Conservation (phyloP, 1,284 basidiomycete species). For the Puccinia polysora region DNA sequence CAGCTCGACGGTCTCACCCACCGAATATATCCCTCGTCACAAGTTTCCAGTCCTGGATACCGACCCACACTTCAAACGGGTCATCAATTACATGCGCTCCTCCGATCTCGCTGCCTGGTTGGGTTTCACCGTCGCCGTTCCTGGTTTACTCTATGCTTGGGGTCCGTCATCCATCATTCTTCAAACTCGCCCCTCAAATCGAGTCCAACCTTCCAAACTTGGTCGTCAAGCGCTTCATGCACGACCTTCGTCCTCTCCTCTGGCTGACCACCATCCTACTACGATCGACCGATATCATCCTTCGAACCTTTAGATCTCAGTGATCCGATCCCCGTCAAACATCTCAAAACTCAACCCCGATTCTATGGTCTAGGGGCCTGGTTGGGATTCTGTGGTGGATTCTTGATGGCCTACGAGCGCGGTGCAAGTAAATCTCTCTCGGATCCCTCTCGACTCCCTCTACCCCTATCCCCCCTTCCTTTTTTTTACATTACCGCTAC, state of each 20-base stretch:
- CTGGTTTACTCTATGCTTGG: slow-evolving; percentile 68
- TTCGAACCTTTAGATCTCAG: slow-evolving; percentile 8
- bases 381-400: slow-evolving; percentile 76
- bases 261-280: no score
- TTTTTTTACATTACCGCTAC: no score
- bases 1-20: slow-evolving; percentile 26
- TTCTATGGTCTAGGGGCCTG: slow-evolving; percentile 57
- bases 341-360: slow-evolving; percentile 52
- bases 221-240: no score
- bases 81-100: slow-evolving; percentile 80
- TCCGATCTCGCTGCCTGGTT: slow-evolving; percentile 85
- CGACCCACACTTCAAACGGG: slow-evolving; percentile 84
- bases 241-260: no score
- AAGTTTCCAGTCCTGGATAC: slow-evolving; percentile 59
- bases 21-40: slow-evolving; percentile 45
- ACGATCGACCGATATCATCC: no score
- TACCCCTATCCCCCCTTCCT: neutral
- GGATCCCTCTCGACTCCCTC: slow-evolving; percentile 20
- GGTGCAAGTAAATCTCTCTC: slow-evolving; percentile 57
- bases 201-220: no score
- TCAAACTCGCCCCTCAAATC: no score
- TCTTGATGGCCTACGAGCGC: slow-evolving; percentile 87
- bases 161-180: slow-evolving; percentile 55
- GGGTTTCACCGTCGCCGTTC: slow-evolving; percentile 71
- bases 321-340: slow-evolving; percentile 52